Conservation (phyloP, 257 asterid genomes). For the Solanum neorickii region DNA sequence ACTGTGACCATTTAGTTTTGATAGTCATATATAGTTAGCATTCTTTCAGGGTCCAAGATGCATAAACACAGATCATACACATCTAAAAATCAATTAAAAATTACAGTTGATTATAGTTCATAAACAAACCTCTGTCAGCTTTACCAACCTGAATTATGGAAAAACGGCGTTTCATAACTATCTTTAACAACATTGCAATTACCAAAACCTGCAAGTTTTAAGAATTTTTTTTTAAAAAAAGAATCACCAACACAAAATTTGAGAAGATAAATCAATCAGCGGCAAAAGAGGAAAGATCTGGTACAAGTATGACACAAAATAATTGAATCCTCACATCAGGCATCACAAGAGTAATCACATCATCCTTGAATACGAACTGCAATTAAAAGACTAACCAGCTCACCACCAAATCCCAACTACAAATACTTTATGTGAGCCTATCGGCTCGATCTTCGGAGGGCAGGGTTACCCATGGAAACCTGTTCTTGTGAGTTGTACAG, state of each 20-base stretch:
- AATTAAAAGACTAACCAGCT: not conserved
- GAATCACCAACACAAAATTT: not conserved
- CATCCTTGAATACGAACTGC: not conserved
- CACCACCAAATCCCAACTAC: not conserved
- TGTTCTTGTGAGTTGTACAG: not conserved
- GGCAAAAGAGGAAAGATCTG: not conserved
- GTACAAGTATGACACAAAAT: not conserved
- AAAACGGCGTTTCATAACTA: constrained; percentile 84
- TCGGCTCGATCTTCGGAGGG: not conserved
- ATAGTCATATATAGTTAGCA: not conserved
- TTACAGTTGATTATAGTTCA: not conserved
- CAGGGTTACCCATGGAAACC: not conserved
- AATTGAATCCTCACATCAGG: not conserved
- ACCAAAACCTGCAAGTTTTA: constrained; percentile 71
- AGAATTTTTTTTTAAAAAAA: not conserved
- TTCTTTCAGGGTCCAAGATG: not conserved
- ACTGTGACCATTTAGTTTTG: constrained; percentile 29
- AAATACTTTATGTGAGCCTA: not conserved
- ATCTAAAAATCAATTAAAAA: not conserved
- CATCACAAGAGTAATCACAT: not conserved
- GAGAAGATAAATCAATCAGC: not conserved
- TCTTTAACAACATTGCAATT: constrained; percentile 80
- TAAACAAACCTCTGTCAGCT: not conserved
- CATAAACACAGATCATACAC: not conserved
- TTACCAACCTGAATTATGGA: constrained; percentile 86